Evolutionary conservation across 441 rosid species (phyloP), one percentile per base, ranked within the genome.

Genomic region (Gossypium gossypioides): DNA sequence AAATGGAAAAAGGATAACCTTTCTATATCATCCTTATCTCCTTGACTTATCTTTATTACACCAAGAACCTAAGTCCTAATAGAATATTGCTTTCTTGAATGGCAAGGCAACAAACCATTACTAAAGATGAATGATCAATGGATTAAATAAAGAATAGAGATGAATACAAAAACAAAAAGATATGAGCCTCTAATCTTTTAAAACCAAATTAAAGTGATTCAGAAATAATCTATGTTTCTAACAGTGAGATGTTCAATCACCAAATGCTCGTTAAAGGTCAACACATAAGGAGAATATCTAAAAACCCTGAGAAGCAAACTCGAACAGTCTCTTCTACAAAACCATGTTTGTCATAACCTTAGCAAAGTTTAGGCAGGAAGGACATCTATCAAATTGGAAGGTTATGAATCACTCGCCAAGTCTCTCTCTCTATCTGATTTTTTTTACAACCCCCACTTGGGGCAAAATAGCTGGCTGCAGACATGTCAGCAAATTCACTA

Each of bases 61-160:
- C n/a, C 57, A 48, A 48, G 70, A 46, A 66, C 34, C 71, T n/a
- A 67, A 67, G 40, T 48, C 57, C 71, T 48, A 67, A 19, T 21
- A 42, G 40, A 24, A 67, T 21, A 44, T 46, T 3, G 15, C 21
- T 44, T 42, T 65, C 69, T 65, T n/a, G n/a, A 48, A 25, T 48
- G 70, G 40, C 52, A 66, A 66, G 57, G 22, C 58, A 67, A 67
- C 32, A 66, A 25, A 12, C 71, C 57, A 48, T 1, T 48, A 25
- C 10, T 24, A 27, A 15, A 50, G 40, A 48, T 25, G 24, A 67
- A 25, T 50, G 6, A 66, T 48, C 42, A 25, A 67, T 50, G 40
- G 34, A 18, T 67, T 55, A 50, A n/a, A 15, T 3, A 52, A 21
- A 18, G 10, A 52, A 7, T 19, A 55, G 59, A 21, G 59, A 55